A percentile compares a stretch with the other conserved stretches of the same genome.
phyloP scores from a whole-genome alignment of 2,329 filamentous ascomycete species.

The Fonsecaea monophora region DNA sequence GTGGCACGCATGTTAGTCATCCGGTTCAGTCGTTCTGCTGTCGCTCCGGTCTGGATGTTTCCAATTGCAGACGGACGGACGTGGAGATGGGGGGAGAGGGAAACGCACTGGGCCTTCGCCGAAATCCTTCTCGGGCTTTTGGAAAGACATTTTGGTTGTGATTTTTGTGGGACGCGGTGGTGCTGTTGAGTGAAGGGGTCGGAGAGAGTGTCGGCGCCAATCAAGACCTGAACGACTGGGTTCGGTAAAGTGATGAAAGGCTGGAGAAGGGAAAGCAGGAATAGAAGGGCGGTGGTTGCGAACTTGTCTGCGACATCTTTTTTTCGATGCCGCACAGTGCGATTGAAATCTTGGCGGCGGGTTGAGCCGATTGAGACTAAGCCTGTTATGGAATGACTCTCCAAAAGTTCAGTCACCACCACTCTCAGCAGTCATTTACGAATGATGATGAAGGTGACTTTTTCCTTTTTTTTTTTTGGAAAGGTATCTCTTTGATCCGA shows the following conservation, averaged over 20 bases:
- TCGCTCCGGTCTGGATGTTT: no score
- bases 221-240: conserved; percentile 82
- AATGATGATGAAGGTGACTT: conserved; percentile 2
- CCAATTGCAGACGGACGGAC: no score
- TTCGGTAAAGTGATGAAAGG: conserved; percentile 83
- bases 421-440: not conserved
- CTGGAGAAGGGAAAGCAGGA: conserved; percentile 32
- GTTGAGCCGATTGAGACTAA: not conserved
- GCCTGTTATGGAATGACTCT: conserved; percentile 1
- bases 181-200: conserved; percentile 26
- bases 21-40: not conserved
- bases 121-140: conserved; percentile 94
- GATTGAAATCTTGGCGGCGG: conserved; percentile 33
- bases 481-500: not conserved
- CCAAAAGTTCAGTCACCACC: not conserved
- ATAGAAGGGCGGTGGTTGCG: not conserved
- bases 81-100: conserved; percentile 1
- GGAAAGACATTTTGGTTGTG: conserved; percentile 78
- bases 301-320: not conserved
- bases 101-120: conserved; percentile 77
- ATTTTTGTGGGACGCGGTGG: conserved; percentile 43
- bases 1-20: conserved; percentile 31
- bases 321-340: conserved; percentile 1
- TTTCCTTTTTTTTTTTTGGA: not conserved
- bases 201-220: conserved; percentile 55